Percentiles rank a stretch among this genome's conserved stretches.
Evolutionary conservation across 495 filamentous ascomycete genomes (phyloP).

Genomic region (Jackrogersella minutella): DNA sequence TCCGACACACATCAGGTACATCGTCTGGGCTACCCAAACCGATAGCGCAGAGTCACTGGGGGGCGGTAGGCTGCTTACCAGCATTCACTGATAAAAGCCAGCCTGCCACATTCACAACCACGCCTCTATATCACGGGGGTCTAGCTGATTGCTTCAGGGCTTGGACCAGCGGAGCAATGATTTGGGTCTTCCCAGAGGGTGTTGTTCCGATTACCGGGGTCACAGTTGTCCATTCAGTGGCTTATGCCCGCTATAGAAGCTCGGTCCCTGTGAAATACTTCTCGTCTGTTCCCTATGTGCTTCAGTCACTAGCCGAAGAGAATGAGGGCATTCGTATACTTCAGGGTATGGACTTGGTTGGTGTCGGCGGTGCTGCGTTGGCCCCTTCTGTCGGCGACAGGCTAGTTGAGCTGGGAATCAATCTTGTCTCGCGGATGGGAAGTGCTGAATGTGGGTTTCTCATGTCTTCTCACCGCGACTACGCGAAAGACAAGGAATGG

Average conservation of each 20-base stretch:
- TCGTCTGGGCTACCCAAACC: constrained; percentile 63
- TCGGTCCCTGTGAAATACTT: constrained; percentile 55
- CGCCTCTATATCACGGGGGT: constrained; percentile 68
- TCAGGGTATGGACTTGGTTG: constrained; percentile 60
- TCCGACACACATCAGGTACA: constrained; percentile 63
- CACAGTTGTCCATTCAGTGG: constrained; percentile 54
- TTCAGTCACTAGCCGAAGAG: constrained; percentile 56
- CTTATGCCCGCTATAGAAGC: constrained; percentile 23
- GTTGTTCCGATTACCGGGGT: constrained; percentile 57
- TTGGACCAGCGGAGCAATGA: constrained; percentile 57
- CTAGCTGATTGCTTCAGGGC: constrained; percentile 65
- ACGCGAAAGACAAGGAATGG: constrained; percentile 66
- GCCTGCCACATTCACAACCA: constrained; percentile 65
- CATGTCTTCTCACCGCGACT: constrained; percentile 60
- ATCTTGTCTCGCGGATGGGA: constrained; percentile 63
- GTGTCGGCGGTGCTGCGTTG: constrained; percentile 66
- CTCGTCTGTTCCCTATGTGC: constrained; percentile 65
- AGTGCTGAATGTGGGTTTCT: constrained; percentile 68
- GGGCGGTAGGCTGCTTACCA: constrained; percentile 59
- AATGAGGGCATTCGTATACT: constrained; percentile 48
- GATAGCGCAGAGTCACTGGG: constrained; percentile 59
- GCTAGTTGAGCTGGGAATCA: constrained; percentile 56
- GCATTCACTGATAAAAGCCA: constrained; percentile 40
- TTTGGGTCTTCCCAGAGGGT: constrained; percentile 64
- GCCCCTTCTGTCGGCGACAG: constrained; percentile 53